Evolutionary conservation across 768 basidiomycete genomes (phyloP).

Genomic region (Boletus pseudopeckii): DNA sequence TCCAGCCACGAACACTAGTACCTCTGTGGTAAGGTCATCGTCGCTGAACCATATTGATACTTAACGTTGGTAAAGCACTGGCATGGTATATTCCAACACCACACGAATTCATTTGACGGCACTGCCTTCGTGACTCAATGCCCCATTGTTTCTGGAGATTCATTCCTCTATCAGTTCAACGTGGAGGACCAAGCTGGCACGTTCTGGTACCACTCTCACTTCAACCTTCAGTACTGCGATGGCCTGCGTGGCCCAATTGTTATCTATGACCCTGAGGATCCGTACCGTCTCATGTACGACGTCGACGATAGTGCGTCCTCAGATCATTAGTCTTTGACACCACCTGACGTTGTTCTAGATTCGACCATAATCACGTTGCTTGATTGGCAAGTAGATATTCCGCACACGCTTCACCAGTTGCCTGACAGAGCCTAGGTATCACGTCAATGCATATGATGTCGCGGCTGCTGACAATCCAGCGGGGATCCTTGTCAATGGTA

Average conservation of each 20-base stretch:
- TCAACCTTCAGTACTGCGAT: slow-evolving; percentile 53
- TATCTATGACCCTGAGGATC: slow-evolving; percentile 41
- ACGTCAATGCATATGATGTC: slow-evolving; percentile 20
- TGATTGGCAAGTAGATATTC: slow-evolving; percentile 33
- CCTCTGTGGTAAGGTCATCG: slow-evolving; percentile 36
- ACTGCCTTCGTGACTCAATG: slow-evolving; percentile 46
- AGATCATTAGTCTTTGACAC: background rate
- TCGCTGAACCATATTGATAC: background rate
- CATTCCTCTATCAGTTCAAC: slow-evolving; percentile 38
- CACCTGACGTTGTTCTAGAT: slow-evolving; percentile 17
- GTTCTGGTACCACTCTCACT: slow-evolving; percentile 50
- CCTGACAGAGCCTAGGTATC: slow-evolving; percentile 17
- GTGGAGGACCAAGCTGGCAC: slow-evolving; percentile 31
- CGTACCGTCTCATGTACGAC: slow-evolving; percentile 32
- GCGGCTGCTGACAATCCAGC: slow-evolving; percentile 23
- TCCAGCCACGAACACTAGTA: slow-evolving; percentile 36
- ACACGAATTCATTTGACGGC: slow-evolving; percentile 45
- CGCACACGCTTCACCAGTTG: background rate
- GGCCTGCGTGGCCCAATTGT: slow-evolving; percentile 49
- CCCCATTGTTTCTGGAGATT: slow-evolving; percentile 38
- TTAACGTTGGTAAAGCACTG: slow-evolving; percentile 33
- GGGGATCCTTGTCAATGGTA: slow-evolving; percentile 39
- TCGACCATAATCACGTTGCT: slow-evolving; percentile 39
- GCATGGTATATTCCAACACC: slow-evolving; percentile 47
- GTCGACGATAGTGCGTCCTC: slow-evolving; percentile 33